Evolutionary conservation across 2,329 filamentous ascomycete genomes (phyloP).

Genomic region (Aspergillus chevalieri): DNA sequence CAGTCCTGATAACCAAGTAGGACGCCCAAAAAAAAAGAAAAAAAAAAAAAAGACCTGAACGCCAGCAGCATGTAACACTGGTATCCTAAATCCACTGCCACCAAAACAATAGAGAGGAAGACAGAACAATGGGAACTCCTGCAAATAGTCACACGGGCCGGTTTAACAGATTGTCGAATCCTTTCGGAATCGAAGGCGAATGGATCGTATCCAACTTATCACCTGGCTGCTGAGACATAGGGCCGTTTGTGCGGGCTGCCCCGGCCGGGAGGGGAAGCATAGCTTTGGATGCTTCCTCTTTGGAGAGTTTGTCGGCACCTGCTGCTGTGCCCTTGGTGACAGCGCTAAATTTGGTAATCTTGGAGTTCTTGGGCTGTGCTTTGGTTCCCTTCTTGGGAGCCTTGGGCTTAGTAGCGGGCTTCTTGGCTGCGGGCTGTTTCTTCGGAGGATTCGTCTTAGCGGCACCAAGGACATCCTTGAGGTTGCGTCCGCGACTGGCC

Average conservation of each 20-base stretch:
- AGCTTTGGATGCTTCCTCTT: conserved; percentile 21
- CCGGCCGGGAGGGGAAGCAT: conserved; percentile 31
- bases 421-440: conserved; percentile 18
- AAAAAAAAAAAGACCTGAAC: conserved; percentile 5
- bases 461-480: conserved; percentile 20
- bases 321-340: conserved; percentile 27
- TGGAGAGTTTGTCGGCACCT: conserved; percentile 15
- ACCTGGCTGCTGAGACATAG: conserved; percentile 21
- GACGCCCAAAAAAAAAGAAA: neutral
- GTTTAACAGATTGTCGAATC: conserved; percentile 17
- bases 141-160: conserved; percentile 4
- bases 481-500: conserved; percentile 23
- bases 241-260: conserved; percentile 32
- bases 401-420: conserved; percentile 7
- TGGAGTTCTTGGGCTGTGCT: conserved; percentile 17
- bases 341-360: conserved; percentile 28
- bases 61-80: conserved; percentile 27
- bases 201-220: conserved; percentile 17
- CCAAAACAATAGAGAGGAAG: conserved; percentile 4
- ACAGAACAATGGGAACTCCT: neutral
- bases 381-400: conserved; percentile 13
- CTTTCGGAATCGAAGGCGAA: conserved; percentile 18
- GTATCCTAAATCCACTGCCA: conserved; percentile 22
- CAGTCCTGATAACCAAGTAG: neutral
- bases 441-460: conserved; percentile 10